A percentile compares a stretch with the other conserved stretches of the same genome.
These are phyloP conservation scores for Rhizopogon roseolus DNA, from an alignment of 768 basidiomycete species.

Conservation along the genomic window DNA sequence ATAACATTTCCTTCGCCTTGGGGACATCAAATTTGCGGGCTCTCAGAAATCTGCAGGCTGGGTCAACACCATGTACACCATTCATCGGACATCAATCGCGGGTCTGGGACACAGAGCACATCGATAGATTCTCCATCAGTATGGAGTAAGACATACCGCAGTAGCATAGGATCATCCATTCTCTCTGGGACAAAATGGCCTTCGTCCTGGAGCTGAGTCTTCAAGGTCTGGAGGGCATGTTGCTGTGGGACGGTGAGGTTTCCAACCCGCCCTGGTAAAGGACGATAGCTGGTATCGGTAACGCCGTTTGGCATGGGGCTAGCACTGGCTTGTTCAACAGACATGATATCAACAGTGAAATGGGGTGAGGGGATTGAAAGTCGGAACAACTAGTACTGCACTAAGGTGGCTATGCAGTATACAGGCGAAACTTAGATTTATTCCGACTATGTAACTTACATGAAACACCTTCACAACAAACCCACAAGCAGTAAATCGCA, in stretches of 20 bases:
- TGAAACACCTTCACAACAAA: no score
- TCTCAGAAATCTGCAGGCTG: constrained; percentile 69
- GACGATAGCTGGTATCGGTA: constrained; percentile 61
- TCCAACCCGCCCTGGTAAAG: constrained; percentile 71
- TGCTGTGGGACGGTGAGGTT: constrained; percentile 64
- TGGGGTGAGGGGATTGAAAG: not conserved
- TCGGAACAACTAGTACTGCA: not conserved
- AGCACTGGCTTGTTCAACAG: constrained; percentile 40
- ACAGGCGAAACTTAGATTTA: no score
- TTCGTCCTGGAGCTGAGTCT: constrained; percentile 56
- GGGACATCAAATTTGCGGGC: constrained; percentile 89
- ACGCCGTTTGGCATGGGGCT: constrained; percentile 53
- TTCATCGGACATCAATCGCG: constrained; percentile 13
- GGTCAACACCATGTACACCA: not conserved
- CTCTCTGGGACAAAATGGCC: constrained; percentile 55
- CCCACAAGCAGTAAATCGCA: constrained; percentile 15
- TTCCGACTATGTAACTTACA: no score
- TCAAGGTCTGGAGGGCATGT: constrained; percentile 64
- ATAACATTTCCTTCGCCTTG: constrained; percentile 81
- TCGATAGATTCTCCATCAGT: not conserved
- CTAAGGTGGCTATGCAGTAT: no score
- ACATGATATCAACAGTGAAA: constrained; percentile 20
- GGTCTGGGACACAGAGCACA: not conserved
- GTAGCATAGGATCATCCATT: constrained; percentile 66
- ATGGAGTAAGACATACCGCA: constrained; percentile 42